phyloP scores from a whole-genome alignment of 495 filamentous ascomycete genomes.

The Trichocladium antarcticum region DNA sequence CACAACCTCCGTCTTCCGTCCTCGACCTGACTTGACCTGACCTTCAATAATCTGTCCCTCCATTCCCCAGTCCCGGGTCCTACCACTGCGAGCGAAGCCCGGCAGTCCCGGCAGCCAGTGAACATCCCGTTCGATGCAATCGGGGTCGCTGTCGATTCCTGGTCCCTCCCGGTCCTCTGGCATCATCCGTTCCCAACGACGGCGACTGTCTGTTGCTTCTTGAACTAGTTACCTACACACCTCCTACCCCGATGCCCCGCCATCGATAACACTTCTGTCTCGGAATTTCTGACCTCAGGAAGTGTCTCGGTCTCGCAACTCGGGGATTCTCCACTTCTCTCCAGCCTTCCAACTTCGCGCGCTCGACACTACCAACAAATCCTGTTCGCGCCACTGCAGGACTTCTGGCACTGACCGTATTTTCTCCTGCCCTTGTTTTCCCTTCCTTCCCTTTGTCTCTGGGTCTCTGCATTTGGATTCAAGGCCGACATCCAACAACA shows the following conservation, averaged over 20 bases:
- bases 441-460: neutral
- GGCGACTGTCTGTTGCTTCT: neutral
- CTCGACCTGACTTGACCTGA: neutral
- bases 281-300: neutral
- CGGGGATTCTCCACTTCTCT: neutral
- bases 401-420: neutral
- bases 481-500: conserved; percentile 1
- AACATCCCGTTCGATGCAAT: neutral
- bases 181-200: neutral
- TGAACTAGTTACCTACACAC: neutral
- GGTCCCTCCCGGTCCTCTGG: neutral
- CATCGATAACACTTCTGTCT: neutral
- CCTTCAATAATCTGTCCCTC: too few species aligned
- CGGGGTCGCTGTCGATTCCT: neutral
- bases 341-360: too few species aligned
- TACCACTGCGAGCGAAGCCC: too few species aligned
- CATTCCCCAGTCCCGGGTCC: too few species aligned
- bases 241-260: neutral
- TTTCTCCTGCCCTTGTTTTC: neutral
- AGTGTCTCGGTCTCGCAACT: neutral
- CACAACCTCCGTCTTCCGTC: neutral
- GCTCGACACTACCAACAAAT: too few species aligned
- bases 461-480: neutral
- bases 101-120: neutral
- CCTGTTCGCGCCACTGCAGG: too few species aligned